A percentile compares a stretch with the other conserved stretches of the same genome.
Evolutionary conservation across 2,329 filamentous ascomycete species (phyloP).

Genomic region (Arthrobotrys megalospora): DNA sequence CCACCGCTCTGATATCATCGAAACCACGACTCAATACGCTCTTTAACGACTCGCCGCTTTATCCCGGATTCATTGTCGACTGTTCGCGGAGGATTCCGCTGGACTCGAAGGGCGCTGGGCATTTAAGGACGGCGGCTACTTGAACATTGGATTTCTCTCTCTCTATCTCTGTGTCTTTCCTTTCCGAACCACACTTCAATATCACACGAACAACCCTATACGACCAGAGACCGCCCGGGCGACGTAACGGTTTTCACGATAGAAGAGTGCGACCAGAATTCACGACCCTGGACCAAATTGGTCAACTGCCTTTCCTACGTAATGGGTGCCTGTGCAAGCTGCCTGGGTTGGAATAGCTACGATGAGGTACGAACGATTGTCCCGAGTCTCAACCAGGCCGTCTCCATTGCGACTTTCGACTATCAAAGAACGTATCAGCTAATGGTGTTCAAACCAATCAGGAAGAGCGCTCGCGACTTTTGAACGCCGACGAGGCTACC

Average conservation of each 20-base stretch:
- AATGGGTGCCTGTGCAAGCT: constrained; percentile 65
- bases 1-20: constrained; percentile 40
- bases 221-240: constrained; percentile 9
- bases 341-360: constrained; percentile 57
- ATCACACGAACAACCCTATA: constrained; percentile 20
- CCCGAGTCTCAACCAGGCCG: constrained; percentile 7
- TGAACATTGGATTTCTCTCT: constrained; percentile 21
- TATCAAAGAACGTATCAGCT: constrained; percentile 23
- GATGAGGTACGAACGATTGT: constrained; percentile 55
- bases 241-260: constrained; percentile 52
- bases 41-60: constrained; percentile 43
- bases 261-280: constrained; percentile 27
- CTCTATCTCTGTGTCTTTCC: constrained; percentile 13
- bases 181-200: background rate
- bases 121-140: constrained; percentile 27
- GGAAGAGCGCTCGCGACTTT: constrained; percentile 59
- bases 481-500: constrained; percentile 55
- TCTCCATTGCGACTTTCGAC: constrained; percentile 14
- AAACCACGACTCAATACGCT: constrained; percentile 27
- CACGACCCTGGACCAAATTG: constrained; percentile 14
- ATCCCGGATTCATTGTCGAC: constrained; percentile 48
- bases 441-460: constrained; percentile 37
- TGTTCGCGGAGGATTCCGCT: constrained; percentile 26
- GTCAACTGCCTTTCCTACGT: constrained; percentile 34
- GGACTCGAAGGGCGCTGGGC: background rate